Base-by-base conservation (phyloP, 2,329 filamentous ascomycete genomes). In the Thelonectria rubi region DNA sequence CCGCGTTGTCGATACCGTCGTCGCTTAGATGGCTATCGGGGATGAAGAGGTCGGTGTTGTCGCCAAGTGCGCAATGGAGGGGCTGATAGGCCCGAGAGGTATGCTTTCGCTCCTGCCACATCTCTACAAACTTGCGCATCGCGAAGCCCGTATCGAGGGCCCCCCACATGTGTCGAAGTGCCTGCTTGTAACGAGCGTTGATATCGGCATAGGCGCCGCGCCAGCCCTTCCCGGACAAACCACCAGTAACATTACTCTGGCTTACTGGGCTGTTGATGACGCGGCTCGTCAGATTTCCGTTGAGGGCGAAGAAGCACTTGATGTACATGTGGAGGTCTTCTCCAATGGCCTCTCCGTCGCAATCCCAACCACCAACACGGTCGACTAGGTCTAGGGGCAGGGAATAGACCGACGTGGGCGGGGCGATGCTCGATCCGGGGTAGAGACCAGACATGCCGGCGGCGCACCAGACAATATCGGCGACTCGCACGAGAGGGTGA, bases 261-360 rank as follows among this genome's bases (percentile, higher is more conserved):
- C 89, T 91, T 60, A 91, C 88, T 2, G 90, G 89, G 63, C 87
- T 88, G 67, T 88, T 79, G 30, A 92, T 82, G 3, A 88, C 86
- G 50, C 84, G 82, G 48, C 85, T 84, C 12, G 87, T 87, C 55
- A 92, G 73, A 72, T 91, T 87, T 3, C 90, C 90, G 63, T 89
- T 90, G 17, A 91, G 82, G 1, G 88, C 87, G 66, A 92, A 92
- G 78, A 92, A 92, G 74, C 88, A 91, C 80, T 92, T 92, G 64
- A 92, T 81, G 72, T 90, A 90, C 90, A 92, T 92, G 78, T 92
- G 90, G 71, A 92, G 76, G 71, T 92, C 90, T 75, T 92, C 90
- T 45, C 90, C 90, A 67, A 92, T 92, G 18, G 90, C 89, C 63
- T 91, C 89, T 1, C 86, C 82, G 53, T 86, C 88, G 55, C 86